Evolutionary conservation across 2,329 filamentous ascomycete species (phyloP), one percentile per base, ranked within the genome.

Genomic region (Pseudocercospora macadamiae): DNA sequence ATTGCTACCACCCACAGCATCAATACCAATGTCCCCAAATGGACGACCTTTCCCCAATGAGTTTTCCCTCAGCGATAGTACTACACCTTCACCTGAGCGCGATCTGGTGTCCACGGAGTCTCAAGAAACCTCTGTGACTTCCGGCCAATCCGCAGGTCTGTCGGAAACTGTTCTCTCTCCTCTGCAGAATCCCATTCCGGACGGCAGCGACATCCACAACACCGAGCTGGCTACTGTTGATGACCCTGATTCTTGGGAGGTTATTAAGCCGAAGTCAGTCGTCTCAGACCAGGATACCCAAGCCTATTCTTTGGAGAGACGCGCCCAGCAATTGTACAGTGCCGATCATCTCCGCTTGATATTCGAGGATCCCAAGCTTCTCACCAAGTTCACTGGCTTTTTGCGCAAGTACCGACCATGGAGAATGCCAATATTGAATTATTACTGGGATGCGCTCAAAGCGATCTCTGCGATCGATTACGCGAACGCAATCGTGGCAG

Each of bases 401-500:
- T 34, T 63, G 6, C 51, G 45, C 21, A 47, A 48, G 7, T 60
- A 56, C 10, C 54, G 61, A 32, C 61, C 61, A 0, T 57, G 54
- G 51, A 57, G 61, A 54, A 18, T 57, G 12, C 37, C 49, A 10
- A 28, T 63, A 14, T 48, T 63, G 19, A 23, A 28, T 1, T 63
- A 55, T 32, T 63, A 61, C 39, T 63, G 61, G 61, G 55, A 60
- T 28, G 58, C 61, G 1, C 10, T 30, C 10, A 92, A 91, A 69
- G 88, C 89, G 0, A 74, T 90, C 8, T 83, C 85, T 65, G 88
- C 89, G 1, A 85, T 91, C 55, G 79, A 82, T 26, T 91, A 91
- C 66, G 83, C 87, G 14, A 90, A 91, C 70, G 83, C 86, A 0
- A 80, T 91, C 30, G 81, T 85, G 1, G 81, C 83, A 59, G 80